Percentiles rank a stretch among this genome's conserved stretches.
Evolutionary conservation across 2,329 filamentous ascomycete species (phyloP).

Genomic region (Cadophora sp.): DNA sequence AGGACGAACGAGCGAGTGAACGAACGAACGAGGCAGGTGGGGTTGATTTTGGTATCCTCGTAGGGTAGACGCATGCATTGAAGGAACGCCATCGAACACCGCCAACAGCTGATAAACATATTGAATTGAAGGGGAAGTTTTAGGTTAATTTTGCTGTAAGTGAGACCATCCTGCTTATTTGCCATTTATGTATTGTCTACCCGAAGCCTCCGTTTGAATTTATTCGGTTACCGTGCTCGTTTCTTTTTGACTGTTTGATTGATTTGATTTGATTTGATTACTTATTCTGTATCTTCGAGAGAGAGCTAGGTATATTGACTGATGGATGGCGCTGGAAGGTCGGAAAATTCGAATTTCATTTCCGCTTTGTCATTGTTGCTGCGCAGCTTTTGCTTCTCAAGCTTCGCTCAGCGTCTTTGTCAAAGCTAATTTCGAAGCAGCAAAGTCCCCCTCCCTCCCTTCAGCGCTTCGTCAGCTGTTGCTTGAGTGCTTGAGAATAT

Average conservation of each 20-base stretch:
- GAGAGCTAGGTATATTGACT: background rate
- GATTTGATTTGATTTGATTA: conserved; percentile 2
- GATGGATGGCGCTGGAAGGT: conserved; percentile 6
- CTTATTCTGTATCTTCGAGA: background rate
- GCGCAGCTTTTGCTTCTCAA: conserved; percentile 6
- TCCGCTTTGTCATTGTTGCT: conserved; percentile 9
- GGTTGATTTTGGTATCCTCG: background rate
- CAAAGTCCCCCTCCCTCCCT: too few species aligned
- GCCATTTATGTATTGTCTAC: background rate
- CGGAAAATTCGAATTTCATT: background rate
- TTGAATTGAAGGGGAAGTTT: background rate
- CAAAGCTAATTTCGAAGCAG: background rate
- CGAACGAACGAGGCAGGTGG: background rate
- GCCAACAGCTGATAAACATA: conserved; percentile 6
- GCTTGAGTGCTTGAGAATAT: background rate
- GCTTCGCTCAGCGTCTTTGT: background rate
- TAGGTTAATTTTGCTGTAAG: background rate
- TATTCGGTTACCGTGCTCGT: background rate
- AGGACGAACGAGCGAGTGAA: background rate
- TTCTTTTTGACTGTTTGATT: background rate
- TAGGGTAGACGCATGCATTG: background rate
- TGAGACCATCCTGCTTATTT: background rate
- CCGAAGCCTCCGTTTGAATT: background rate
- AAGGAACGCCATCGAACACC: background rate
- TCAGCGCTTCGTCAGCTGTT: background rate